Percentiles rank a stretch among this genome's conserved stretches.
Conservation (phyloP, 495 filamentous ascomycete species). For the Platismatia glauca region DNA sequence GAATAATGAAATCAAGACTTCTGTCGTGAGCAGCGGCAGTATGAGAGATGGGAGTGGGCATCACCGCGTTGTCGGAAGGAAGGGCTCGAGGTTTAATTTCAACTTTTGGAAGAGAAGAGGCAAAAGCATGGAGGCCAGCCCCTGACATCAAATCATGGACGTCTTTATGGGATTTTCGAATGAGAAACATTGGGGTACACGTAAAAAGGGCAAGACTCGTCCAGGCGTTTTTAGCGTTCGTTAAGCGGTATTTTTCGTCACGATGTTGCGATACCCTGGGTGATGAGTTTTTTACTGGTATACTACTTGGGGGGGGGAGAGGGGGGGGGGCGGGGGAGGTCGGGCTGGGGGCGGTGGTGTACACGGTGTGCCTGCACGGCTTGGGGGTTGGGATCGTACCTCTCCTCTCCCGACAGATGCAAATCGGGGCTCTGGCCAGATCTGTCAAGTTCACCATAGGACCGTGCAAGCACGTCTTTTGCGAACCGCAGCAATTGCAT, state of each 20-base stretch:
- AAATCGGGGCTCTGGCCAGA: background rate
- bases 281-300: constrained; percentile 3
- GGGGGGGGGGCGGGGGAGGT: too few species aligned
- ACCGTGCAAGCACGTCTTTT: background rate
- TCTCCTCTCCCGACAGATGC: background rate
- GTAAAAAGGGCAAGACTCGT: background rate
- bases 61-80: constrained; percentile 19
- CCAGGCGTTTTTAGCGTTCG: background rate
- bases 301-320: background rate
- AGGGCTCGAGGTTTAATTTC: constrained; percentile 21
- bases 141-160: background rate
- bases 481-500: background rate
- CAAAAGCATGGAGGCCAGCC: constrained; percentile 10
- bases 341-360: too few species aligned
- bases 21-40: constrained; percentile 13
- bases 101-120: constrained; percentile 23
- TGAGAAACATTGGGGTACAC: background rate
- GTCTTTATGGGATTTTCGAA: background rate
- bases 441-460: background rate
- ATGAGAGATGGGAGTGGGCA: background rate
- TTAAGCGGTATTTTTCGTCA: constrained; percentile 6
- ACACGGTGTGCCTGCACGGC: background rate
- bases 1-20: constrained; percentile 19
- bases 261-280: constrained; percentile 13
- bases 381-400: background rate